These are phyloP conservation scores for Fusarium dimerum DNA, from an alignment of 2,329 filamentous ascomycete genomes.

Conservation along the genomic window DNA sequence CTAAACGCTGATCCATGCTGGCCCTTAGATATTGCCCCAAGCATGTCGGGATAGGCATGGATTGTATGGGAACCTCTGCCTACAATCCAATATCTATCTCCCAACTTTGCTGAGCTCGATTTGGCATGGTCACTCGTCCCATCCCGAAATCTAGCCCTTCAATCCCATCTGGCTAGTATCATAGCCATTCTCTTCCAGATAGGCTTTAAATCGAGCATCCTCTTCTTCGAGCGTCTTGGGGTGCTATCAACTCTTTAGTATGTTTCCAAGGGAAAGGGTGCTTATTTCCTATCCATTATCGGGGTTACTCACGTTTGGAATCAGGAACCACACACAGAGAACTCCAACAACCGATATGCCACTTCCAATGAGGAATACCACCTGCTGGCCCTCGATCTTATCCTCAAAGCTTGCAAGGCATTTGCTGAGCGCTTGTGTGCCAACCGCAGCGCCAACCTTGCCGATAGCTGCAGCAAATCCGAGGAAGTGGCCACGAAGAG, in stretches of 20 bases:
- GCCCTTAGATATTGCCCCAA: too few relatives aligned
- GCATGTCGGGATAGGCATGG: too few relatives aligned
- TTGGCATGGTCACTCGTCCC: too few relatives aligned
- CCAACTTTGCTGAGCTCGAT: too few relatives aligned
- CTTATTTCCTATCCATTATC: not conserved
- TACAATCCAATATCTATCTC: too few relatives aligned
- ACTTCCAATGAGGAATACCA: constrained; percentile 2
- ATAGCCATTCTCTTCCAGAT: not conserved
- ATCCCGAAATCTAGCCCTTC: not conserved
- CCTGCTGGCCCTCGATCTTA: constrained; percentile 1
- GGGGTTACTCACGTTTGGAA: not conserved
- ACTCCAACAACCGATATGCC: constrained; percentile 2
- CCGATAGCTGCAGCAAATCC: constrained; percentile 53
- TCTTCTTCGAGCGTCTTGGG: not conserved
- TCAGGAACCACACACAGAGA: constrained; percentile 5
- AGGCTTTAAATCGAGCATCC: not conserved
- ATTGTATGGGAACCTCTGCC: too few relatives aligned
- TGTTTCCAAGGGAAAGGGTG: not conserved
- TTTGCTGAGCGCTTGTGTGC: constrained; percentile 47
- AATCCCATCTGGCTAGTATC: not conserved
- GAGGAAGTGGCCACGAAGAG: constrained; percentile 52
- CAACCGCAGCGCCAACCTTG: constrained; percentile 52
- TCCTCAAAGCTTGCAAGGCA: not conserved
- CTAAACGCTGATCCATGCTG: too few relatives aligned
- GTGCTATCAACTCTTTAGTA: not conserved